Percentiles rank a stretch among this genome's conserved stretches.
Conservation (phyloP, 495 filamentous ascomycete species). For the Elaphomyces granulatus region DNA sequence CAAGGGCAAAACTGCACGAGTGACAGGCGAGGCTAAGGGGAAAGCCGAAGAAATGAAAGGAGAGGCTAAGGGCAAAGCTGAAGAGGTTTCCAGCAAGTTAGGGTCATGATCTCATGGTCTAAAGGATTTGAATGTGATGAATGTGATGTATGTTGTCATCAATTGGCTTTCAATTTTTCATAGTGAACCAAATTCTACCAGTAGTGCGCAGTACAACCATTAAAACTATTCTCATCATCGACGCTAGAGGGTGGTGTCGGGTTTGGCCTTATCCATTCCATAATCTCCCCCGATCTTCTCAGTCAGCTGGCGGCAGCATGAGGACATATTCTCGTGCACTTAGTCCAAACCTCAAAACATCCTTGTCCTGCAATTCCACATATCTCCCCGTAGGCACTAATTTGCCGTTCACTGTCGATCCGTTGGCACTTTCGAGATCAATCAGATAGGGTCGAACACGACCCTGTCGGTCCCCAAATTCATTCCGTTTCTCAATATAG, state of each 20-base stretch:
- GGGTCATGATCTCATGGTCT: conserved; percentile 1
- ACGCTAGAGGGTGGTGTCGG: no score
- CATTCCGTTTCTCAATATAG: conserved; percentile 64
- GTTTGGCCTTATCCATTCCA: no score
- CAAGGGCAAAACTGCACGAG: conserved; percentile 18
- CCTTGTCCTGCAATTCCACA: conserved; percentile 74
- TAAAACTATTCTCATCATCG: no score
- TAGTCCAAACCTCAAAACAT: conserved; percentile 74
- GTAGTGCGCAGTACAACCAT: no score
- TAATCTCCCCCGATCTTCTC: no score
- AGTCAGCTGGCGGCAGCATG: conserved; percentile 42
- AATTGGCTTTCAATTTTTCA: no score
- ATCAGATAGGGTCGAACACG: conserved; percentile 82
- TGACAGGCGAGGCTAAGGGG: conserved; percentile 32
- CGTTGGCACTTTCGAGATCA: conserved; percentile 89
- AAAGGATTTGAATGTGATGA: no score
- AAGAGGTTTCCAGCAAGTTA: conserved; percentile 24
- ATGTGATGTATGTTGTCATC: no score
- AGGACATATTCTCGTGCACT: conserved; percentile 80
- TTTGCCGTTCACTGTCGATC: conserved; percentile 69
- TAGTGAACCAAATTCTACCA: no score
- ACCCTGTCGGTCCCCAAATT: conserved; percentile 69
- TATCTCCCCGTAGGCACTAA: conserved; percentile 59
- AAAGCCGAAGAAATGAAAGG: conserved; percentile 25
- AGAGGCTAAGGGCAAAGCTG: conserved; percentile 28